Base-by-base conservation (phyloP, 2,329 filamentous ascomycete genomes). In the Oidium heveae region DNA sequence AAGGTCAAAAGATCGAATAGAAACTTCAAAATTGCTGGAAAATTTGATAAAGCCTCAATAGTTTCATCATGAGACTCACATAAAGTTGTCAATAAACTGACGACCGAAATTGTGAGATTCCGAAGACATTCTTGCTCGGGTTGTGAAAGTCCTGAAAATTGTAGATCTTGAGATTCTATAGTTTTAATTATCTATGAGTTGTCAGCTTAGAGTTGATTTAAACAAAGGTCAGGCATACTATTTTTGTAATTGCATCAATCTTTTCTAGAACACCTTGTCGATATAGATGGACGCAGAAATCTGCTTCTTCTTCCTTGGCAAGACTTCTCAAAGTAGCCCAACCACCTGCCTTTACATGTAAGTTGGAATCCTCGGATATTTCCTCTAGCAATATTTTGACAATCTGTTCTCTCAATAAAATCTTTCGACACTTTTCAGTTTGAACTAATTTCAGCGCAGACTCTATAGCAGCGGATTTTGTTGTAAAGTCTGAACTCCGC, bases 201-300 rank as follows among this genome's bases (percentile, higher is more conserved):
- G 53, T 60, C 54, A 58, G 51, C 9, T 16, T 8, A 46, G 18
- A 12, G 4, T 16, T 9, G 16, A 33, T 28, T 33, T 34, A 32
- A 13, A 16, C 34, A 9, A 28, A 22, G 18, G 2, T 46, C 2
- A 52, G 52, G 64, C 71, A 64, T 63, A 79, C 75, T 57, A 70
- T 70, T 54, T 70, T 70, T 53, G 71, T 67, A 15, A 76, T 76
- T 63, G 74, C 72, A 56, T 75, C 72, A 56, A 82, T 71, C 20
- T 78, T 76, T 32, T 74, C 76, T 56, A 83, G 61, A 15, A 81
- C 66, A 63, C 82, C 79, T 32, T 75, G 68, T 46, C 80, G 69
- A 61, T 74, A 82, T 56, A 84, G 64, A 59, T 83, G 78, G 20
- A 83, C 68, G 58, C 77, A 80, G 56, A 83, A 82, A 61, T 82